Evolutionary conservation across 768 basidiomycete genomes (phyloP).

Genomic region (Sporobolomyces roseus): DNA sequence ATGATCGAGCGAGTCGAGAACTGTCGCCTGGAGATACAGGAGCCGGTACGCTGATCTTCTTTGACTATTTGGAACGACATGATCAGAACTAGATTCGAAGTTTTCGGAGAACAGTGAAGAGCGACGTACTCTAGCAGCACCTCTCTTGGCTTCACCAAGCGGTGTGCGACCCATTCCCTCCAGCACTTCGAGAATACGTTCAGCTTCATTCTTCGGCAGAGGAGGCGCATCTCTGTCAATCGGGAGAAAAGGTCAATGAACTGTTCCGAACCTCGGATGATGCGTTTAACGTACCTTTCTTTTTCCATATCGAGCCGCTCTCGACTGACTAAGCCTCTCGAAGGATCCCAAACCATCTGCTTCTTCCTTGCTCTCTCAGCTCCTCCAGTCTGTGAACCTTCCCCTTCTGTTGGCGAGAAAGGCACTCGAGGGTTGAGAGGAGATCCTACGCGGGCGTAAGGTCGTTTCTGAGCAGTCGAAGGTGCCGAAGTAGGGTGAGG

Average conservation of each 20-base stretch:
- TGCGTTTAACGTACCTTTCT: conserved; percentile 5
- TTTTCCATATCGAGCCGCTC: conserved; percentile 29
- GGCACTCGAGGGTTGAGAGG: conserved; percentile 10
- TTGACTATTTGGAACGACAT: neutral
- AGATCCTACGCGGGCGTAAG: conserved; percentile 6
- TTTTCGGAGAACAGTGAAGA: neutral
- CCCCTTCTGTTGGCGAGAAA: neutral
- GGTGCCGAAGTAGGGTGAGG: conserved; percentile 1
- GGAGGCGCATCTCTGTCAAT: conserved; percentile 24
- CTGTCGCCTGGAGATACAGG: neutral
- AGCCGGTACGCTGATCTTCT: conserved; percentile 27
- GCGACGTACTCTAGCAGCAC: conserved; percentile 7
- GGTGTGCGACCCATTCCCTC: conserved; percentile 41
- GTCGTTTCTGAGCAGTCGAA: conserved; percentile 22
- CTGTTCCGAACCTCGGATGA: too few relatives aligned
- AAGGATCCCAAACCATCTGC: conserved; percentile 41
- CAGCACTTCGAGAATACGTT: conserved; percentile 41
- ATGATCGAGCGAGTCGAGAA: conserved; percentile 18
- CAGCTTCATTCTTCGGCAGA: conserved; percentile 40
- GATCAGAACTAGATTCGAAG: neutral
- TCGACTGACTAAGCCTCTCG: conserved; percentile 32
- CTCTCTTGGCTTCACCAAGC: conserved; percentile 34
- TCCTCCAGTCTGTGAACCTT: neutral
- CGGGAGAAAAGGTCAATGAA: neutral
- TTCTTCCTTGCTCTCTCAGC: conserved; percentile 36